These are phyloP conservation scores for Telopea speciosissima DNA, from an alignment of 177 flowering plant species.

Conservation along the genomic window DNA sequence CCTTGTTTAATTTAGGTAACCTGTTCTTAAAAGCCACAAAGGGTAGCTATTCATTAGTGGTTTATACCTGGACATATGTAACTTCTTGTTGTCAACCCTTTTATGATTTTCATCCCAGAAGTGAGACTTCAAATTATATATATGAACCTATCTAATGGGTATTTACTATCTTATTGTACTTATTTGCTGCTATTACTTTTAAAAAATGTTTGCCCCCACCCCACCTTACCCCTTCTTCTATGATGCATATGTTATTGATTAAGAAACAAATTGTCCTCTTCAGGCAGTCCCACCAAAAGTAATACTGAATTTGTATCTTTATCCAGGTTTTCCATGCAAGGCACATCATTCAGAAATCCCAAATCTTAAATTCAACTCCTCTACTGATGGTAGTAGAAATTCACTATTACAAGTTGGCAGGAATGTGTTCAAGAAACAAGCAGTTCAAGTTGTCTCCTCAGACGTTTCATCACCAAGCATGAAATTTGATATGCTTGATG, in stretches of 20 bases:
- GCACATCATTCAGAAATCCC: not conserved
- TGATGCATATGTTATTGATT: not conserved
- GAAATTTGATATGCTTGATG: slow-evolving; percentile 35
- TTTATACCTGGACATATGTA: no score
- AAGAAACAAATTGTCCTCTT: not conserved
- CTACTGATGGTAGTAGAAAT: not conserved
- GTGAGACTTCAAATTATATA: no score
- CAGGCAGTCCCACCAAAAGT: not conserved
- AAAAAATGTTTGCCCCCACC: no score
- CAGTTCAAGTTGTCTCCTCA: slow-evolving; percentile 29
- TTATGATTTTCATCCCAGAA: no score
- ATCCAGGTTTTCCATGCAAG: slow-evolving; percentile 16
- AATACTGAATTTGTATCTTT: not conserved
- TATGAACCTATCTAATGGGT: no score
- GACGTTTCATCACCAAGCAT: slow-evolving; percentile 22
- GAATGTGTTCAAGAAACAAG: slow-evolving; percentile 10
- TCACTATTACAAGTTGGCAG: slow-evolving; percentile 9
- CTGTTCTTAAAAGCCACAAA: no score
- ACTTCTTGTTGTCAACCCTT: no score
- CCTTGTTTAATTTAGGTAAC: no score
- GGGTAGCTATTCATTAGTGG: no score
- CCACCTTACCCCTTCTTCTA: no score
- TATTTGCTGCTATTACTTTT: no score
- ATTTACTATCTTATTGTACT: no score
- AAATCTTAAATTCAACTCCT: slow-evolving; percentile 3